These are phyloP conservation scores for Podaxis sp. DNA, from an alignment of 768 basidiomycete species.

Conservation along the genomic window DNA sequence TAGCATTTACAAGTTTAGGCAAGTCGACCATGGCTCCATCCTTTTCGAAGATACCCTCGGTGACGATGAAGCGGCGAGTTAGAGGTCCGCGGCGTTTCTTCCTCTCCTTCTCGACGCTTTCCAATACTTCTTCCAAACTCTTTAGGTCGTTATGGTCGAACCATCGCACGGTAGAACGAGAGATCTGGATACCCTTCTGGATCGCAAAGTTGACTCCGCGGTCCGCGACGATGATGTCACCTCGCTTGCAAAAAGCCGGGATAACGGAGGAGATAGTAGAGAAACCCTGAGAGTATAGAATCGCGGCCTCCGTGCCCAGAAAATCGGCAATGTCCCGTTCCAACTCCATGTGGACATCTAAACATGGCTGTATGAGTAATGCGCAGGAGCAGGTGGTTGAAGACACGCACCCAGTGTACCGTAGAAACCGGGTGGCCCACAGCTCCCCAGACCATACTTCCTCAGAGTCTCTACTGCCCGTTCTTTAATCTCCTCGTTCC, in stretches of 20 bases:
- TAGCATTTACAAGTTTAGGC: constrained; percentile 75
- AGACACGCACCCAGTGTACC: constrained; percentile 79
- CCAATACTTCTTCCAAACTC: constrained; percentile 85
- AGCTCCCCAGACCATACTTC: constrained; percentile 91
- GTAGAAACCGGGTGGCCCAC: constrained; percentile 97
- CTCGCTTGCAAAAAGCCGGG: constrained; percentile 96
- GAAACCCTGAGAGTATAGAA: constrained; percentile 94
- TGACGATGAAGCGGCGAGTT: constrained; percentile 92
- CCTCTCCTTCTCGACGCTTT: constrained; percentile 82
- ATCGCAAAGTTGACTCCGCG: constrained; percentile 94
- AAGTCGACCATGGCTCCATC: constrained; percentile 92
- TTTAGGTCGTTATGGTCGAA: constrained; percentile 95
- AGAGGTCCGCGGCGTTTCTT: constrained; percentile 79
- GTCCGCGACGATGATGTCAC: constrained; percentile 97
- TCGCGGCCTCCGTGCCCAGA: constrained; percentile 82
- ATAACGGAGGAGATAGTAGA: constrained; percentile 92
- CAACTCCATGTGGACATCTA: constrained; percentile 89
- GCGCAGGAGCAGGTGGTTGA: not conserved
- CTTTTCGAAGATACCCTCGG: constrained; percentile 95
- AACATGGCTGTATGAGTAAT: not conserved
- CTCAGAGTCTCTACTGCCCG: constrained; percentile 79
- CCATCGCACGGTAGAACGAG: constrained; percentile 89
- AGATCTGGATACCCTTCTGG: constrained; percentile 94
- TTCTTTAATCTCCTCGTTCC: constrained; percentile 85
- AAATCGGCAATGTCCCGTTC: constrained; percentile 91